Conservation (phyloP, 257 asterid genomes). For the Solanum gracilifrons region DNA sequence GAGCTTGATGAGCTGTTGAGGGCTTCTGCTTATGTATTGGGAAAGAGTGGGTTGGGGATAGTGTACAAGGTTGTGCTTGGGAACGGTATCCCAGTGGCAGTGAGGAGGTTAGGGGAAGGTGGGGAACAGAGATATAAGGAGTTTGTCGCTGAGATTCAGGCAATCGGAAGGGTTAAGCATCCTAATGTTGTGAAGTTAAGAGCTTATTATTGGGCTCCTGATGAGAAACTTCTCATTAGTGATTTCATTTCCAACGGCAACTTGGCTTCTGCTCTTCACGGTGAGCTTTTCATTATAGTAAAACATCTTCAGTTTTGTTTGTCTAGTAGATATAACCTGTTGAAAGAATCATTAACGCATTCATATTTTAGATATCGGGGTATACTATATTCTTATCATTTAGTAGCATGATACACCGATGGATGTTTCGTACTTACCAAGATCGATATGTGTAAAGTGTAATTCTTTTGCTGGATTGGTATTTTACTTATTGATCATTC, state of each 20-base stretch:
- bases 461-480: background rate
- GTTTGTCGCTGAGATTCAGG: constrained; percentile 82
- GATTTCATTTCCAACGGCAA: constrained; percentile 86
- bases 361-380: background rate
- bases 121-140: constrained; percentile 91
- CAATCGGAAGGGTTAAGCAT: constrained; percentile 81
- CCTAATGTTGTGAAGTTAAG: constrained; percentile 79
- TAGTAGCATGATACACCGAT: background rate
- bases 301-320: background rate
- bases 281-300: constrained; percentile 22
- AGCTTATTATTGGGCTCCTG: constrained; percentile 95
- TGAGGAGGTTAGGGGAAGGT: constrained; percentile 89
- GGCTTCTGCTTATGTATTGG: constrained; percentile 94
- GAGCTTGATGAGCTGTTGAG: constrained; percentile 89
- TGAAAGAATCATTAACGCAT: background rate
- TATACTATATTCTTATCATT: background rate
- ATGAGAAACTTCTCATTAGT: constrained; percentile 92
- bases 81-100: constrained; percentile 87
- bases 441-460: background rate
- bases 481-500: background rate
- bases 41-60: constrained; percentile 93
- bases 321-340: background rate
- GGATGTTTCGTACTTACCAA: background rate
- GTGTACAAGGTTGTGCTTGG: constrained; percentile 95
- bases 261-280: constrained; percentile 81